Conservation (phyloP, 805 yeast genomes). For the Tetrapisispora iriomotensis region DNA sequence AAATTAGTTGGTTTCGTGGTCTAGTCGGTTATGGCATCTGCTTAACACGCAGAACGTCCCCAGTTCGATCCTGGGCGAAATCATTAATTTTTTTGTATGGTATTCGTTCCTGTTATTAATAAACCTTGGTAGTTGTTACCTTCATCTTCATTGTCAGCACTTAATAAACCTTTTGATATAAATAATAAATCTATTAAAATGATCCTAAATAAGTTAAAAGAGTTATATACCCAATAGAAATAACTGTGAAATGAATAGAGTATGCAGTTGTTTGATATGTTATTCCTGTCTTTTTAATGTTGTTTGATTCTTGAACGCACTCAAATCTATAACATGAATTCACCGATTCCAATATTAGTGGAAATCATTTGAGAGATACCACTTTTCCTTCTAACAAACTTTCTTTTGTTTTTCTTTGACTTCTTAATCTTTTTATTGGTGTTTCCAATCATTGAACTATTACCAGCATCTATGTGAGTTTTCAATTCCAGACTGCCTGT, state of each 20-base stretch:
- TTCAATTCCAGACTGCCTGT: conserved; percentile 25
- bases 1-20: conserved; percentile 71
- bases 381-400: conserved; percentile 22
- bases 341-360: conserved; percentile 26
- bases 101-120: no score
- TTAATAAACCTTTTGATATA: no score
- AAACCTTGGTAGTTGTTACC: no score
- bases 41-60: conserved; percentile 99
- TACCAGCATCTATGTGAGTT: conserved; percentile 3
- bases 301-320: no score
- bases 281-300: no score
- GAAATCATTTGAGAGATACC: conserved; percentile 29
- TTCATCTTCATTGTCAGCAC: no score
- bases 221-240: conserved; percentile 1
- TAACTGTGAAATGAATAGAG: neutral
- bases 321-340: conserved; percentile 28
- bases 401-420: conserved; percentile 2
- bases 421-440: conserved; percentile 5
- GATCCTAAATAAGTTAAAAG: no score
- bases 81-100: conserved; percentile 44
- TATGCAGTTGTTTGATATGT: no score
- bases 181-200: neutral
- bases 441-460: neutral
- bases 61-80: conserved; percentile 99
- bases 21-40: conserved; percentile 99